phyloP scores from a whole-genome alignment of 2,329 filamentous ascomycete species.

The Chrysoporthe deuterocubensis region DNA sequence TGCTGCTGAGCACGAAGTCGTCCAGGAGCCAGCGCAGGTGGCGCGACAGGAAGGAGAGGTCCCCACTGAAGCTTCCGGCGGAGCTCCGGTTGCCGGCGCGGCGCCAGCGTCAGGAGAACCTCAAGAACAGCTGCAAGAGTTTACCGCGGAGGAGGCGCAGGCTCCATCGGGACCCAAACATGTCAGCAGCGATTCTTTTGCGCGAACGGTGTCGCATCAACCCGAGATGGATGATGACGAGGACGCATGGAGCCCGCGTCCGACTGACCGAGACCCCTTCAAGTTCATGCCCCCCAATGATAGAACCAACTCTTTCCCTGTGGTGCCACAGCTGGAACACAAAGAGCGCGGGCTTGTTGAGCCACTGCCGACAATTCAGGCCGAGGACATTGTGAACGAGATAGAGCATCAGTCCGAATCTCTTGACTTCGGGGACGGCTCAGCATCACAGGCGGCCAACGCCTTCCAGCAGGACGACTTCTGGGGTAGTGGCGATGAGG shows the following conservation, averaged over 20 bases:
- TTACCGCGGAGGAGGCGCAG: conserved; percentile 25
- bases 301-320: conserved; percentile 67
- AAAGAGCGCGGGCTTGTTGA: conserved; percentile 40
- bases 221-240: conserved; percentile 63
- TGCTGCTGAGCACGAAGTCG: not conserved
- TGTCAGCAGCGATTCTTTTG: conserved; percentile 65
- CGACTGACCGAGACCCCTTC: conserved; percentile 60
- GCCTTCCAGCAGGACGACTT: conserved; percentile 27
- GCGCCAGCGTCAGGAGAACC: not conserved
- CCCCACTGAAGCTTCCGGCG: not conserved
- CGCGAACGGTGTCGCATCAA: conserved; percentile 66
- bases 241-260: conserved; percentile 59
- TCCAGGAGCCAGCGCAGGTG: conserved; percentile 5
- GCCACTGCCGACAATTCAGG: conserved; percentile 53
- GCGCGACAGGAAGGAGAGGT: conserved; percentile 17
- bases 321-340: conserved; percentile 50
- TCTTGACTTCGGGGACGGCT: conserved; percentile 43
- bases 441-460: conserved; percentile 20
- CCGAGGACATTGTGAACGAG: conserved; percentile 57
- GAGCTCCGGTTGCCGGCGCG: not conserved
- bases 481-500: conserved; percentile 29
- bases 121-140: conserved; percentile 21
- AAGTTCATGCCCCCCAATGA: conserved; percentile 62
- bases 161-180: conserved; percentile 51
- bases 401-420: conserved; percentile 53